These are phyloP conservation scores for Aspergillus pseudoterreus DNA, from an alignment of 2,329 filamentous ascomycete genomes.

Conservation along the genomic window DNA sequence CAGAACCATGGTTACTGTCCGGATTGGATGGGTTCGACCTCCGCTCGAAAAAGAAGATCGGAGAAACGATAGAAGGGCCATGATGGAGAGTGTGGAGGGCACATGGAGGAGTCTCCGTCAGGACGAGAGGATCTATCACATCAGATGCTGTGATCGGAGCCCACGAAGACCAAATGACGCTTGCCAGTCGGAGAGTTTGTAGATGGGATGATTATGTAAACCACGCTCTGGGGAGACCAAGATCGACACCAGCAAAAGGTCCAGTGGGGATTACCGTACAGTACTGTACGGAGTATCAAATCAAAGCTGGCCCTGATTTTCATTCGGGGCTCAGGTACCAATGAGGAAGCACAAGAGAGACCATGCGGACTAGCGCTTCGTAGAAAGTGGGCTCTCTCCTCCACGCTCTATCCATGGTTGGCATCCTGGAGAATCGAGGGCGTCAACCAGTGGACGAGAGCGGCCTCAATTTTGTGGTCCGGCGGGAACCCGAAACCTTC, in stretches of 20 bases:
- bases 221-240: neutral
- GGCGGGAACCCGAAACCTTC: neutral
- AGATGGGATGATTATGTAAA: too few species aligned
- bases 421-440: neutral
- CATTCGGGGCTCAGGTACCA: neutral
- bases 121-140: too few species aligned
- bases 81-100: neutral
- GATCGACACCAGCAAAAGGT: constrained; percentile 6
- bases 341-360: neutral
- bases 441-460: neutral
- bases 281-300: neutral
- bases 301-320: neutral
- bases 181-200: too few species aligned
- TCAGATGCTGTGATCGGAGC: too few species aligned
- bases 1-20: constrained; percentile 13
- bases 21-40: neutral
- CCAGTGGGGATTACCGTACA: neutral
- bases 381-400: neutral
- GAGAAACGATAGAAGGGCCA: neutral
- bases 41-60: neutral
- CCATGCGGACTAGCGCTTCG: neutral
- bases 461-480: neutral
- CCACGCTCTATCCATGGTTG: neutral
- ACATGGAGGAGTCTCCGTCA: neutral
- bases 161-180: too few species aligned